Conservation (phyloP, 345 rosid species). For the Melaleuca quinquenervia region DNA sequence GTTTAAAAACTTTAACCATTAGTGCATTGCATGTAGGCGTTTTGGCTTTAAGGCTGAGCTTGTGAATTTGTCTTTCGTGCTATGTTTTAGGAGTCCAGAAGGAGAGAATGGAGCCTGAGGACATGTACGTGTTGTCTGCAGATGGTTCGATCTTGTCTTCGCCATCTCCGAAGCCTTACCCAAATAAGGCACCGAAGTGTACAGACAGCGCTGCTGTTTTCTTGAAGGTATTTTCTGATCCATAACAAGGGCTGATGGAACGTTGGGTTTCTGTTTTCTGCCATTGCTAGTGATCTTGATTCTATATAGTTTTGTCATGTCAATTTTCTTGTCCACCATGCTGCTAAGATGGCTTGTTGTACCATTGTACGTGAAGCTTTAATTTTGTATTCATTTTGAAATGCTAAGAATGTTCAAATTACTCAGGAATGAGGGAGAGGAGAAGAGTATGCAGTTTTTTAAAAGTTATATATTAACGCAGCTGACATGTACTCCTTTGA, state of each 20-base stretch:
- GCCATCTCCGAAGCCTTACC: conserved; percentile 81
- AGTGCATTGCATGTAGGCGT: neutral
- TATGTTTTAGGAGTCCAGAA: conserved; percentile 73
- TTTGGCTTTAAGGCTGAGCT: neutral
- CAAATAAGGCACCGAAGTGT: conserved; percentile 83
- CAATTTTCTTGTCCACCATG: neutral
- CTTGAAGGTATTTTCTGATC: conserved; percentile 45
- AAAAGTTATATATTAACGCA: neutral
- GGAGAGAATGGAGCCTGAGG: conserved; percentile 96
- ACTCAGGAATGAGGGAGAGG: neutral
- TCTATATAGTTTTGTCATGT: neutral
- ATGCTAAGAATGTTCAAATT: neutral
- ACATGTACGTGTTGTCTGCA: conserved; percentile 73
- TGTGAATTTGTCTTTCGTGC: neutral
- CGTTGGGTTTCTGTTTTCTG: neutral
- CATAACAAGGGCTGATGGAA: neutral
- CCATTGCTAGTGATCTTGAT: neutral
- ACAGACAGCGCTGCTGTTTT: conserved; percentile 88
- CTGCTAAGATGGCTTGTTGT: neutral
- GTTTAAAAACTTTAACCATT: neutral
- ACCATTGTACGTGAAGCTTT: neutral
- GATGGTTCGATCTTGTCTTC: conserved; percentile 49
- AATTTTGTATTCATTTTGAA: neutral
- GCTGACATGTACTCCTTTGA: neutral
- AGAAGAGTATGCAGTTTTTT: neutral